Percentiles rank a stretch among this genome's conserved stretches.
Evolutionary conservation across 2,329 filamentous ascomycete genomes (phyloP).

Genomic region (Nemania sp.): DNA sequence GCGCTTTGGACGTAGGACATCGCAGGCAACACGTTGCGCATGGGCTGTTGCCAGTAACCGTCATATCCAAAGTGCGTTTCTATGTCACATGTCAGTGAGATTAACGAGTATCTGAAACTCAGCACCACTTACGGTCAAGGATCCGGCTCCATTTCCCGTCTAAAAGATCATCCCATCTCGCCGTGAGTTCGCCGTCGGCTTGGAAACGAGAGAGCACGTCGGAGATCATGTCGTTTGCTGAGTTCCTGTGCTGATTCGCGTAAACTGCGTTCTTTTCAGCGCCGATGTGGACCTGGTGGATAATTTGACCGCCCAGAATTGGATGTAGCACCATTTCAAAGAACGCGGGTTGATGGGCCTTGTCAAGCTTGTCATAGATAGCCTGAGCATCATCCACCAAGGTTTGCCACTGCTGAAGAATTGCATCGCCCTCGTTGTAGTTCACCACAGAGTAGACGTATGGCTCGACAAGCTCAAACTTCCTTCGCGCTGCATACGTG

Average conservation of each 20-base stretch:
- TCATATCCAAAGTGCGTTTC: slow-evolving; percentile 60
- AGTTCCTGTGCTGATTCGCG: slow-evolving; percentile 55
- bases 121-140: slow-evolving; percentile 55
- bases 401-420: slow-evolving; percentile 57
- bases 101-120: not conserved
- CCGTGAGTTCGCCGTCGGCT: slow-evolving; percentile 60
- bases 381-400: slow-evolving; percentile 58
- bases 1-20: slow-evolving; percentile 62
- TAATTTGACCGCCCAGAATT: slow-evolving; percentile 58
- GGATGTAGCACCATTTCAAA: slow-evolving; percentile 66
- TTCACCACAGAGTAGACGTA: slow-evolving; percentile 62
- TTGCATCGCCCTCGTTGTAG: slow-evolving; percentile 63
- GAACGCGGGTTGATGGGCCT: slow-evolving; percentile 58
- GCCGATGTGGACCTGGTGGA: slow-evolving; percentile 56
- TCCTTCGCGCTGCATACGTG: slow-evolving; percentile 59
- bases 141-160: slow-evolving; percentile 67
- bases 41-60: slow-evolving; percentile 70
- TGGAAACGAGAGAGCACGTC: slow-evolving; percentile 58
- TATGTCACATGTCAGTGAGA: slow-evolving; percentile 20
- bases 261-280: slow-evolving; percentile 56
- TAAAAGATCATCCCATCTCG: slow-evolving; percentile 60
- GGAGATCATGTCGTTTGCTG: slow-evolving; percentile 56
- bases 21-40: slow-evolving; percentile 68
- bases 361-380: slow-evolving; percentile 58
- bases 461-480: slow-evolving; percentile 63